Evolutionary conservation across 1,139 yeast species (phyloP).

Genomic region (Scheffersomyces segobiensis): DNA sequence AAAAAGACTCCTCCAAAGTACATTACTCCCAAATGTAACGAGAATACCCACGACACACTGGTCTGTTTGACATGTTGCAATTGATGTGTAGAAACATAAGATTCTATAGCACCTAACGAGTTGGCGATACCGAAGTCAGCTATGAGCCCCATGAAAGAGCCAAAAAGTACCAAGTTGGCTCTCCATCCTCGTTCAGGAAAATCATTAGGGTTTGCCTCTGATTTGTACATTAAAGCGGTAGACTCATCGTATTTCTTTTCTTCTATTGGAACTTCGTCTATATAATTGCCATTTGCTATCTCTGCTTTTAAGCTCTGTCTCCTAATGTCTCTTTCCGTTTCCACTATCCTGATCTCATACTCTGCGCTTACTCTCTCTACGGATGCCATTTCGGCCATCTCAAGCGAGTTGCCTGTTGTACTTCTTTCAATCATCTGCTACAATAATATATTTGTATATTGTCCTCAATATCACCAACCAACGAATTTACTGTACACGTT

Average conservation of each 20-base stretch:
- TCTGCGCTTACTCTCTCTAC: not conserved
- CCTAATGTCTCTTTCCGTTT: not conserved
- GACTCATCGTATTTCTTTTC: not conserved
- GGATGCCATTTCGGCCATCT: not conserved
- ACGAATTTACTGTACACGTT: too few species aligned
- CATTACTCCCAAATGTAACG: slow-evolving; percentile 55
- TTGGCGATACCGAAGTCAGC: slow-evolving; percentile 67
- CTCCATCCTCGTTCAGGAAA: slow-evolving; percentile 66
- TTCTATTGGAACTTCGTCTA: not conserved
- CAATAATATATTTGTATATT: not conserved
- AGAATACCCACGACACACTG: slow-evolving; percentile 63
- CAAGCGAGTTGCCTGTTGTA: not conserved
- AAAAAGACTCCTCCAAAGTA: slow-evolving; percentile 59
- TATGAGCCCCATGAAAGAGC: slow-evolving; percentile 58
- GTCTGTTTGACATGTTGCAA: slow-evolving; percentile 41
- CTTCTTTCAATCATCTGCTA: not conserved
- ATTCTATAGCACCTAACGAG: slow-evolving; percentile 60
- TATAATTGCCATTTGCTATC: not conserved
- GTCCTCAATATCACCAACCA: not conserved
- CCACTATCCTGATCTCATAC: not conserved
- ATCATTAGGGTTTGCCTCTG: slow-evolving; percentile 19
- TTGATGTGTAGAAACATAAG: slow-evolving; percentile 55
- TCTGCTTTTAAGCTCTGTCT: not conserved
- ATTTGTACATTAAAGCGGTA: slow-evolving; percentile 6
- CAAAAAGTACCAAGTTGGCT: slow-evolving; percentile 62